Evolutionary conservation across 495 filamentous ascomycete species (phyloP).

Genomic region (Apiosordaria backusii): DNA sequence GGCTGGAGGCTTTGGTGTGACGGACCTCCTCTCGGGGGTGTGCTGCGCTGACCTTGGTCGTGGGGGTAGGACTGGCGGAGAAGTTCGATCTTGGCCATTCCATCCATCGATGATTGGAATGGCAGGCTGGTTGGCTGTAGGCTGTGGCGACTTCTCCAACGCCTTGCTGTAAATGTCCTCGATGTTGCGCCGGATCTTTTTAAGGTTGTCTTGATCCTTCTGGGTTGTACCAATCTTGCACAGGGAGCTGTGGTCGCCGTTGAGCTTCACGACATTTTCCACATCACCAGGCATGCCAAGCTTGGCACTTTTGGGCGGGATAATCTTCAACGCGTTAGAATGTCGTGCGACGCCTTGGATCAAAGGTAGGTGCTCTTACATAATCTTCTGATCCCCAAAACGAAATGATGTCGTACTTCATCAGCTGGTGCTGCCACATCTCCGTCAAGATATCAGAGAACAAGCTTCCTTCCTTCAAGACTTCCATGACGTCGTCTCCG

Average conservation of each 20-base stretch:
- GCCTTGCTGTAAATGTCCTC: slow-evolving; percentile 11
- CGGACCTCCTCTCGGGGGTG: neutral
- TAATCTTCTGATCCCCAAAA: slow-evolving; percentile 20
- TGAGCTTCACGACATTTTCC: slow-evolving; percentile 20
- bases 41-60: neutral
- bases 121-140: neutral
- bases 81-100: neutral
- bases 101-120: neutral
- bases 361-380: neutral
- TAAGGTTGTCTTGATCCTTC: slow-evolving; percentile 3
- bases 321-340: neutral
- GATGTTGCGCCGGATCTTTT: slow-evolving; percentile 10
- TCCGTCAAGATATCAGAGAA: slow-evolving; percentile 22
- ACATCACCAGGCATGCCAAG: slow-evolving; percentile 12
- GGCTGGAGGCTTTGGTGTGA: neutral
- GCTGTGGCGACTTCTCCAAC: neutral
- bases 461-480: slow-evolving; percentile 14
- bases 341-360: neutral
- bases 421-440: slow-evolving; percentile 14
- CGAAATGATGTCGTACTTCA: slow-evolving; percentile 22
- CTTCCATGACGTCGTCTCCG: slow-evolving; percentile 20
- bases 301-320: slow-evolving; percentile 3
- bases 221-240: slow-evolving; percentile 2
- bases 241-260: slow-evolving; percentile 18
- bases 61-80: neutral